These are phyloP conservation scores for Ascobolus immersus DNA, from an alignment of 495 filamentous ascomycete genomes.

Conservation along the genomic window DNA sequence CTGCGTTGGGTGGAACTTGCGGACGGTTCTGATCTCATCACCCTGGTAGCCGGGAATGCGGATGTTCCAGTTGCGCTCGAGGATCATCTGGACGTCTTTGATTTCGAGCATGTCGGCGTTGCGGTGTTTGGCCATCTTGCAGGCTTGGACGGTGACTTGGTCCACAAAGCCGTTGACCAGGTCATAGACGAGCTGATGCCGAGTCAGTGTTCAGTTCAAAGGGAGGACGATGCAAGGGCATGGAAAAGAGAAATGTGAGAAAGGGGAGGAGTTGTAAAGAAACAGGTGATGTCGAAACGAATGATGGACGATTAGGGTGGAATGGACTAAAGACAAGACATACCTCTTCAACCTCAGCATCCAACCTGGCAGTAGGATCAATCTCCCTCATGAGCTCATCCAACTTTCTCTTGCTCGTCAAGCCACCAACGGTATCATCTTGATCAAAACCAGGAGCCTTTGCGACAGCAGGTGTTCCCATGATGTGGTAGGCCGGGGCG, in stretches of 20 bases:
- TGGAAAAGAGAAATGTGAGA: not conserved
- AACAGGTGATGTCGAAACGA: slow-evolving; percentile 1
- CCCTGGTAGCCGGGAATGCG: slow-evolving; percentile 82
- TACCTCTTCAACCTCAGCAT: slow-evolving; percentile 89
- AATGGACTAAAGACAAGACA: slow-evolving; percentile 12
- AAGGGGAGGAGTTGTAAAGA: slow-evolving; percentile 3
- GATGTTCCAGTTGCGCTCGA: slow-evolving; percentile 96
- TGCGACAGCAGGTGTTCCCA: slow-evolving; percentile 62
- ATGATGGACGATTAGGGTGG: slow-evolving; percentile 1
- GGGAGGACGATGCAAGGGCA: not conserved
- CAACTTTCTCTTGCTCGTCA: slow-evolving; percentile 85
- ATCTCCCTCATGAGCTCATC: slow-evolving; percentile 88
- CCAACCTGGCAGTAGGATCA: slow-evolving; percentile 39
- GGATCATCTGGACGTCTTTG: slow-evolving; percentile 76
- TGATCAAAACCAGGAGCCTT: slow-evolving; percentile 60
- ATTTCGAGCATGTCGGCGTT: slow-evolving; percentile 73
- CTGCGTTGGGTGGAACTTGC: slow-evolving; percentile 64
- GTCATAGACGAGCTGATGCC: slow-evolving; percentile 46
- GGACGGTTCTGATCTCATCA: slow-evolving; percentile 79
- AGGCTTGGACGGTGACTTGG: slow-evolving; percentile 60
- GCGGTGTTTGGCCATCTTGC: slow-evolving; percentile 74
- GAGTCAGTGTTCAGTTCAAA: slow-evolving; percentile 10
- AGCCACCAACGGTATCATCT: slow-evolving; percentile 67
- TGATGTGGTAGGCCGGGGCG: slow-evolving; percentile 43
- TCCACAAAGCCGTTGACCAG: slow-evolving; percentile 91